Conservation (phyloP, 2,329 filamentous ascomycete species). For the Colletotrichum sp. region DNA sequence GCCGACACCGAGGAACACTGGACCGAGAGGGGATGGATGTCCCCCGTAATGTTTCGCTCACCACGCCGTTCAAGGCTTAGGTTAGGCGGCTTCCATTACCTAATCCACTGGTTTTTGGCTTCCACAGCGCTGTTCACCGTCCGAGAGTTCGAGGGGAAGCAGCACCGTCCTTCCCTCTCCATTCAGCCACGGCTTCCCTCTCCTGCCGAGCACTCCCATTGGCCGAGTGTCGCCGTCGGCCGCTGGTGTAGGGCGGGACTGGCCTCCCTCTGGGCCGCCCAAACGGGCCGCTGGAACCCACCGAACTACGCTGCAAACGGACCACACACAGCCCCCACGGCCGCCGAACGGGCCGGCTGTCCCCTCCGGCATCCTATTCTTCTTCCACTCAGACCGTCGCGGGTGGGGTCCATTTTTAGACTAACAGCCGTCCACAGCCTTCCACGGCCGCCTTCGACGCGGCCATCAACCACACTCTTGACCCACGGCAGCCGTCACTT, state of each 20-base stretch:
- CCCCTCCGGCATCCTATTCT: neutral
- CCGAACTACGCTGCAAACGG: conserved; percentile 3
- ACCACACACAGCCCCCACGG: conserved; percentile 13
- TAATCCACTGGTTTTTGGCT: neutral
- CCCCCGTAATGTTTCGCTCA: neutral
- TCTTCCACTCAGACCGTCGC: neutral
- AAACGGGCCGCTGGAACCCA: conserved; percentile 16
- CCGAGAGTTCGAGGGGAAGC: neutral
- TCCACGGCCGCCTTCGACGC: conserved; percentile 3
- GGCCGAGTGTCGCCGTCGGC: neutral
- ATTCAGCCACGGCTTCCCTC: neutral
- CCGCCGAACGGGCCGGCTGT: conserved; percentile 16
- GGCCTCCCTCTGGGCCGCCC: conserved; percentile 2
- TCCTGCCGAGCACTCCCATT: neutral
- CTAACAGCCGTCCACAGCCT: conserved; percentile 1
- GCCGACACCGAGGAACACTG: neutral
- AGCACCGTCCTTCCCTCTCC: neutral
- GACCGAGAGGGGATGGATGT: neutral
- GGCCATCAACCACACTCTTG: neutral
- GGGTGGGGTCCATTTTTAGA: neutral
- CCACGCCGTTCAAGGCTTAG: neutral
- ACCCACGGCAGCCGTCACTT: neutral
- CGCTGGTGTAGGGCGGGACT: neutral
- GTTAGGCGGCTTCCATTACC: neutral
- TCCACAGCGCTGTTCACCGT: neutral